Conservation (phyloP, 1,284 basidiomycete species). For the Cutaneotrichosporon sp. region DNA sequence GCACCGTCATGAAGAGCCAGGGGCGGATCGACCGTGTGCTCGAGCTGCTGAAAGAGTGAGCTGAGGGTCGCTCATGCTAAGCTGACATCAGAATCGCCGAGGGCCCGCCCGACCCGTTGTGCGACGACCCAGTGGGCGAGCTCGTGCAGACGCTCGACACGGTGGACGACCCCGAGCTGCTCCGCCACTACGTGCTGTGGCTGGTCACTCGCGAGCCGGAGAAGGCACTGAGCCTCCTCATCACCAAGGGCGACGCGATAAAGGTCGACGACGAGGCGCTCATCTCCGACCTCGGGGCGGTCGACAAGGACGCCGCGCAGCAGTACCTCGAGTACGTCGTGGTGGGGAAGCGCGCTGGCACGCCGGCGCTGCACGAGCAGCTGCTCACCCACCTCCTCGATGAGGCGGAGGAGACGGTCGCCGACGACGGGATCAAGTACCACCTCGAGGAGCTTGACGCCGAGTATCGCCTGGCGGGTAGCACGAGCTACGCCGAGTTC, state of each 20-base stretch:
- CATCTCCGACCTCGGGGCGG: conserved; percentile 44
- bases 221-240: conserved; percentile 49
- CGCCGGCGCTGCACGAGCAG: conserved; percentile 42
- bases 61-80: conserved; percentile 12
- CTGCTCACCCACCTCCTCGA: conserved; percentile 40
- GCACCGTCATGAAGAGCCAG: conserved; percentile 63
- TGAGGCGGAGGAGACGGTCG: conserved; percentile 30
- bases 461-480: conserved; percentile 43
- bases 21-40: conserved; percentile 66
- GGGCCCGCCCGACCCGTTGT: conserved; percentile 64
- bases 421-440: conserved; percentile 52
- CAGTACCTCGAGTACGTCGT: conserved; percentile 79
- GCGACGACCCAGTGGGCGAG: conserved; percentile 67
- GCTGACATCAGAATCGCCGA: conserved; percentile 64
- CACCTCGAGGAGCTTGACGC: conserved; percentile 52
- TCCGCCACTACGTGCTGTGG: conserved; percentile 79
- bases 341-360: conserved; percentile 62
- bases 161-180: conserved; percentile 63
- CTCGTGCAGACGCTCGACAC: conserved; percentile 67
- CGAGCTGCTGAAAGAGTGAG: conserved; percentile 70
- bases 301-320: conserved; percentile 60
- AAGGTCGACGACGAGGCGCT: conserved; percentile 56
- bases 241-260: conserved; percentile 57
- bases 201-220: conserved; percentile 66
- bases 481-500: conserved; percentile 42